These are phyloP conservation scores for Cutaneotrichosporon spelunceum DNA, from an alignment of 1,284 basidiomycete species.

Conservation along the genomic window DNA sequence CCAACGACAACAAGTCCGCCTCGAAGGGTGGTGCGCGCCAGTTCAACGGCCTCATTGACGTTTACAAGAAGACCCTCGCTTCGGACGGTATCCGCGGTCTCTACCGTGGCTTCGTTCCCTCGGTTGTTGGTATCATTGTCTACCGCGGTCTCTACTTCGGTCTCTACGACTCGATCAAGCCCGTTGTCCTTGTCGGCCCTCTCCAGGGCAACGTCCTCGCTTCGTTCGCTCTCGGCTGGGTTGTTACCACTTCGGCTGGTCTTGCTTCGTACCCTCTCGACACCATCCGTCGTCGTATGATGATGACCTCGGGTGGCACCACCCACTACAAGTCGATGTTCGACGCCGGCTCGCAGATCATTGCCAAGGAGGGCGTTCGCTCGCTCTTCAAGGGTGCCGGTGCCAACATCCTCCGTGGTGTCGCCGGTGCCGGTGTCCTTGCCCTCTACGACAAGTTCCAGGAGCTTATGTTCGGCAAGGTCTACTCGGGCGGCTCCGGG, in stretches of 20 bases:
- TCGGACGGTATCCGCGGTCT: slow-evolving; percentile 84
- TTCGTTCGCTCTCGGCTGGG: slow-evolving; percentile 86
- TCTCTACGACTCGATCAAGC: slow-evolving; percentile 92
- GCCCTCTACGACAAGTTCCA: slow-evolving; percentile 50
- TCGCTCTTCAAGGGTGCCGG: slow-evolving; percentile 61
- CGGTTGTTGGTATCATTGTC: slow-evolving; percentile 90
- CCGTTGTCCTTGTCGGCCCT: slow-evolving; percentile 81
- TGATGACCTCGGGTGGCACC: slow-evolving; percentile 79
- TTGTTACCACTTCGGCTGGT: slow-evolving; percentile 92
- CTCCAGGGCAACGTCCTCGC: slow-evolving; percentile 86
- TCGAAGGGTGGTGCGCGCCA: slow-evolving; percentile 85
- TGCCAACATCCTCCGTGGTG: slow-evolving; percentile 62
- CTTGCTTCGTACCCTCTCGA: slow-evolving; percentile 93
- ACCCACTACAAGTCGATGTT: slow-evolving; percentile 59
- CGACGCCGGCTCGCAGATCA: slow-evolving; percentile 63
- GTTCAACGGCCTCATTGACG: slow-evolving; percentile 90
- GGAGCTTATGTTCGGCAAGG: slow-evolving; percentile 85
- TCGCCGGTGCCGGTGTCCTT: slow-evolving; percentile 69
- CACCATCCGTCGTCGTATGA: slow-evolving; percentile 94
- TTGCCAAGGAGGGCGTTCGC: slow-evolving; percentile 59
- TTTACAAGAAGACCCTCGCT: slow-evolving; percentile 86
- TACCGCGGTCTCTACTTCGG: slow-evolving; percentile 80
- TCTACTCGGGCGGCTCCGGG: slow-evolving; percentile 58
- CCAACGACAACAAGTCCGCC: slow-evolving; percentile 87
- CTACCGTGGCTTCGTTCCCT: slow-evolving; percentile 93